Percentiles rank a stretch among this genome's conserved stretches.
Evolutionary conservation across 2,329 filamentous ascomycete genomes (phyloP).

Genomic region (Trichophyton schoenleinii): DNA sequence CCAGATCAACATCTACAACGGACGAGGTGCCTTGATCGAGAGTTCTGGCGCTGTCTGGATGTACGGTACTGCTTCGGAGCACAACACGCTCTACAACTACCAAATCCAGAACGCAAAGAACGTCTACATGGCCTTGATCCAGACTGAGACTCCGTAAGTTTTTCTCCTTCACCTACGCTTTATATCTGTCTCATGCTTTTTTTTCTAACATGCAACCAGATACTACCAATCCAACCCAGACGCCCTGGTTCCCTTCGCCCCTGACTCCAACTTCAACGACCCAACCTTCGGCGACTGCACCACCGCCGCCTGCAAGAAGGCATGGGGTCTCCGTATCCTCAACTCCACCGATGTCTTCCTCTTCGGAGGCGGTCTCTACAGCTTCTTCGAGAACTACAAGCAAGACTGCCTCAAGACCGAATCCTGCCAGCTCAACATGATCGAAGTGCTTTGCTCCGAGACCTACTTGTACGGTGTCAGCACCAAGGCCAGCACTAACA

Average conservation of each 20-base stretch:
- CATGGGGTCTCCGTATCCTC: slow-evolving; percentile 62
- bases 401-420: slow-evolving; percentile 56
- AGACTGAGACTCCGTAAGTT: slow-evolving; percentile 75
- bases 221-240: slow-evolving; percentile 74
- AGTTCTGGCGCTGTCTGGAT: slow-evolving; percentile 56
- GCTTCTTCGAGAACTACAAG: slow-evolving; percentile 71
- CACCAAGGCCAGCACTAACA: slow-evolving; percentile 63
- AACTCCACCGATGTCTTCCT: slow-evolving; percentile 56
- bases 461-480: slow-evolving; percentile 53
- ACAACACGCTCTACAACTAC: slow-evolving; percentile 61
- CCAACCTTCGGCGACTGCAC: slow-evolving; percentile 50
- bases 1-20: slow-evolving; percentile 67
- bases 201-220: slow-evolving; percentile 4
- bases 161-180: not conserved
- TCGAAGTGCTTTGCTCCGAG: slow-evolving; percentile 54
- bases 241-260: slow-evolving; percentile 40
- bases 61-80: slow-evolving; percentile 57
- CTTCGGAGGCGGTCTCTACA: slow-evolving; percentile 65
- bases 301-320: slow-evolving; percentile 50
- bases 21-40: slow-evolving; percentile 71
- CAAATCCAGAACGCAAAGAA: slow-evolving; percentile 65
- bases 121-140: slow-evolving; percentile 70
- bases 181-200: not conserved
- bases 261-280: slow-evolving; percentile 22
- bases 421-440: slow-evolving; percentile 66